phyloP scores from a whole-genome alignment of 2,329 filamentous ascomycete genomes.

The Colletotrichum tabaci region DNA sequence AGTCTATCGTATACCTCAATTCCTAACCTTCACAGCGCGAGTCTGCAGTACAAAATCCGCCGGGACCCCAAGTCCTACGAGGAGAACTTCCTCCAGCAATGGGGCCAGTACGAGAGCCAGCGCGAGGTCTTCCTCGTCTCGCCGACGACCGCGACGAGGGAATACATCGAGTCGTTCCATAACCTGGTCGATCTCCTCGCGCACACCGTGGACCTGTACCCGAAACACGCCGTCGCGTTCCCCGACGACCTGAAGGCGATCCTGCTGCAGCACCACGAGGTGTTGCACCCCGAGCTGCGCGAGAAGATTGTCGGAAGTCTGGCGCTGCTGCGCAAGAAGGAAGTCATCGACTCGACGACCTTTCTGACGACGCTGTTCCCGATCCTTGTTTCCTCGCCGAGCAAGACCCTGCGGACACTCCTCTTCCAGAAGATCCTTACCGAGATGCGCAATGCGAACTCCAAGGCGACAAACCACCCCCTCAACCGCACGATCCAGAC shows the following conservation, averaged over 20 bases:
- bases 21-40: slow-evolving; percentile 71
- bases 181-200: slow-evolving; percentile 95
- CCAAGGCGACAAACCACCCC: slow-evolving; percentile 89
- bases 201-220: slow-evolving; percentile 95
- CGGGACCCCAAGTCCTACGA: slow-evolving; percentile 91
- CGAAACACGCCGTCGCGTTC: slow-evolving; percentile 82
- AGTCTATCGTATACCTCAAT: background rate
- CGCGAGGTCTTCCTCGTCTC: slow-evolving; percentile 92
- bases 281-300: slow-evolving; percentile 85
- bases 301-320: slow-evolving; percentile 96
- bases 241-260: slow-evolving; percentile 86
- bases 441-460: slow-evolving; percentile 89
- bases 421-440: slow-evolving; percentile 92
- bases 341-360: slow-evolving; percentile 87
- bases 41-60: slow-evolving; percentile 91
- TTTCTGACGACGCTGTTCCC: slow-evolving; percentile 95
- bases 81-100: slow-evolving; percentile 90
- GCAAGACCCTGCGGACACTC: slow-evolving; percentile 87
- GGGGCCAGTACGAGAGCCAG: slow-evolving; percentile 91
- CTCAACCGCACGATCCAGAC: slow-evolving; percentile 95
- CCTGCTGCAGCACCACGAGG: slow-evolving; percentile 84
- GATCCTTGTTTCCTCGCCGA: slow-evolving; percentile 90
- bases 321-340: slow-evolving; percentile 89
- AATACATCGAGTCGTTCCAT: slow-evolving; percentile 86
- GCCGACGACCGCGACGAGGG: slow-evolving; percentile 82